These are phyloP conservation scores for Pulveroboletus sp. DNA, from an alignment of 768 basidiomycete species.

Conservation along the genomic window DNA sequence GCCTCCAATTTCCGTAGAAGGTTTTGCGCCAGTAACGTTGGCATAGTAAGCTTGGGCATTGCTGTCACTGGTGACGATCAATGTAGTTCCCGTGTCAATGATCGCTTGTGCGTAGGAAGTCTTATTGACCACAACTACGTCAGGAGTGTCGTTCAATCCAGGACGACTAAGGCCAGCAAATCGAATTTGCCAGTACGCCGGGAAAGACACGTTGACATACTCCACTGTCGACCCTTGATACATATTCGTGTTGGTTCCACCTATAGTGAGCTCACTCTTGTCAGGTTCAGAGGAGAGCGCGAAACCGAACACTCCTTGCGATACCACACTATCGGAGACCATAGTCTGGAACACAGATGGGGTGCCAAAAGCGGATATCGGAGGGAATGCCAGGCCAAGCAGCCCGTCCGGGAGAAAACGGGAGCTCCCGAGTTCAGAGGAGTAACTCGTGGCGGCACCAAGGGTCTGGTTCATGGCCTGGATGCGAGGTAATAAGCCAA, in stretches of 20 bases:
- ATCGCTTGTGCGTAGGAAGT: constrained; percentile 26
- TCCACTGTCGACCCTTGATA: constrained; percentile 43
- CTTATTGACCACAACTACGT: constrained; percentile 23
- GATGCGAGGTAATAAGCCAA: not conserved
- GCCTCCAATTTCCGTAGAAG: constrained; percentile 20
- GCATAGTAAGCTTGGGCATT: constrained; percentile 28
- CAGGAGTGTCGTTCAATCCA: constrained; percentile 14
- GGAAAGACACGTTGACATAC: constrained; percentile 28
- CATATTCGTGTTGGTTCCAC: constrained; percentile 43
- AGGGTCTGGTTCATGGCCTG: constrained; percentile 39
- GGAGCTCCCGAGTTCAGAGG: constrained; percentile 23
- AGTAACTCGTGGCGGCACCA: constrained; percentile 40
- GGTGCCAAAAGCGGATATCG: constrained; percentile 33
- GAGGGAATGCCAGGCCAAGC: constrained; percentile 39
- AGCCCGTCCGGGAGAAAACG: constrained; percentile 37
- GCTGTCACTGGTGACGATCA: constrained; percentile 25
- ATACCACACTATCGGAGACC: constrained; percentile 30
- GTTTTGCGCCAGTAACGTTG: constrained; percentile 27
- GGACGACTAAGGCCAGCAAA: constrained; percentile 28
- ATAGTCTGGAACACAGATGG: constrained; percentile 45
- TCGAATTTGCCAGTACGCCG: constrained; percentile 37
- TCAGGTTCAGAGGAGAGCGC: constrained; percentile 37
- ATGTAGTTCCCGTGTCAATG: constrained; percentile 32
- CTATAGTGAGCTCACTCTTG: constrained; percentile 51
- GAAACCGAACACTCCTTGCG: constrained; percentile 43